Evolutionary conservation across 169 alveolate species (phyloP), one percentile per base, ranked within the genome.

Genomic region (Plasmodium gallinaceum): DNA sequence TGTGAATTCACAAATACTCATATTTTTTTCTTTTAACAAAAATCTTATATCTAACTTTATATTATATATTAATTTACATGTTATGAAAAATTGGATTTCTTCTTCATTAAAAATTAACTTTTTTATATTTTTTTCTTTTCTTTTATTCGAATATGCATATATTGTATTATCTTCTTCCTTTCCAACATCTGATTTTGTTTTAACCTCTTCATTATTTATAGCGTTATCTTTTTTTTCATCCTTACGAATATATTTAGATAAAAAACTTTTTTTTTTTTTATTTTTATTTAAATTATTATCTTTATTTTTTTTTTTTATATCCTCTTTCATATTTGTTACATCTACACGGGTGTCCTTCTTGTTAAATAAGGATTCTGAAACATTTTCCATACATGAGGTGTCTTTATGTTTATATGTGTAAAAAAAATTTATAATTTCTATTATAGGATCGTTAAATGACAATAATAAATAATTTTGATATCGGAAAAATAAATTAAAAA

Each of bases 1-100:
- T 14, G 96, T 90, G 69, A 90, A 80, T 45, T 88, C 88, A 75
- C 97, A 95, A 51, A 95, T 90, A 51, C 93, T 94, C 93, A 95
- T 83, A 71, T 93, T 95, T 71, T 89, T 88, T 76, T 95, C 97
- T 46, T 87, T 80, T 60, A 78, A 71, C 57, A 95, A 57, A 88
- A 94, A 90, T 78, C 95, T 73, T 42, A 70, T 92, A 24, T 94
- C 95, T 22, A 94, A 62, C 37, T 83, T 70, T 20, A 88, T 37
- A 72, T 45, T 73, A 48, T 94, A 54, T 22, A 54, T 43, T 2
- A 61, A 62, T 45, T 69, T 57, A 48, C 88, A 80, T 48, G 37
- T 61, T 18, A 68, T 65, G 16, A 94, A 83, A 39, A 70, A 32
- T 9, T 60, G 48, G 4, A 94, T 73, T 46, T 88, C 72, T n/a